Base-by-base conservation (phyloP, 2,329 filamentous ascomycete genomes). In the Diaporthe vaccinii region DNA sequence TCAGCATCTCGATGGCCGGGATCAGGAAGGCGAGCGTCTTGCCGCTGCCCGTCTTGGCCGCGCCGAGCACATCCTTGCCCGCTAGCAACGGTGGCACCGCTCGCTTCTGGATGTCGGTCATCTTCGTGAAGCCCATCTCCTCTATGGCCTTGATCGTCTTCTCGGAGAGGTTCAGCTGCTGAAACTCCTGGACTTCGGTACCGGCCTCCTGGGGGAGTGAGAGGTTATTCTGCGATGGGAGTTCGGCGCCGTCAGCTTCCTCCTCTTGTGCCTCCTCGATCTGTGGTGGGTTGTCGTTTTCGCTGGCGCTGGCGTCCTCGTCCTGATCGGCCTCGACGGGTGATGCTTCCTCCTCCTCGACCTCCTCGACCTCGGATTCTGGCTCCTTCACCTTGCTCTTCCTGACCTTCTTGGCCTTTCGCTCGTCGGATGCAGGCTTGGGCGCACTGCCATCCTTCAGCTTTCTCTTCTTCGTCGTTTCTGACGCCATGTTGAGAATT, bases 11-110 rank as follows among this genome's bases (percentile, higher is more conserved):
- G 53, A 98, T 90, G 2, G 96, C 96, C 25, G 97, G 97, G 75
- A 98, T 96, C 77, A 99, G 88, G 86, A 99, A 99, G 4, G 96
- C 93, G 76, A 98, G 86, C 0, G 97, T 99, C 88, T 99, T 99
- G 82, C 97, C 97, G 31, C 95, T 97, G 58, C 96, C 96, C 4
- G 96, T 98, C 89, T 98, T 98, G 69, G 97, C 97, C 44, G 96
- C 96, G 80, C 97, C 97, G 59, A 99, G 90, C 31, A 98, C 94
- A 86, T 98, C 96, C 82, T 94, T 93, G 78, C 97, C 97, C 57
- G 96, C 95, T 76, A 98, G 88, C 62, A 97, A 88, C 28, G 96
- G 95, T 6, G 96, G 96, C 74, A 98, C 98, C 17, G 93, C 93
- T 82, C 94, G 90, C 80, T 92, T 91, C 84, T 98, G 97, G 79